Evolutionary conservation across 352 stramenopile genomes (phyloP), one percentile per base, ranked within the genome.

Genomic region (Globisporangium radiosum): DNA sequence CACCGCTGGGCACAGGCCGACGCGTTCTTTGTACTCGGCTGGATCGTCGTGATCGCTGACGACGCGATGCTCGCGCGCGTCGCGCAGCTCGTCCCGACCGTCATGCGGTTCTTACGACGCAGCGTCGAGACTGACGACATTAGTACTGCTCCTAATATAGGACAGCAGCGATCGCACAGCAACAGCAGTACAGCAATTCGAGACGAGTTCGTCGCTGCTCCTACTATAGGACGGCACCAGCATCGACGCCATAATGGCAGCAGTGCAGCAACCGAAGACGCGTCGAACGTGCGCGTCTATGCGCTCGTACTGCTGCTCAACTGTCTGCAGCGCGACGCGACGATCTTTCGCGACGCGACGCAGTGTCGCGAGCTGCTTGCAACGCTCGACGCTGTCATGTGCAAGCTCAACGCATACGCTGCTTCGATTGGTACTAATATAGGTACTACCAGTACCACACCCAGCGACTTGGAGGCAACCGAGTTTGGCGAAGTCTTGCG

Each of bases 1-100:
- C 88, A 90, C 59, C 73, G 85, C 63, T 92, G 81, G 81, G 73
- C 79, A 4, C 79, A 89, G 52, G 76, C 68, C n/a, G 81, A 92
- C 57, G 81, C 81, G 1, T 82, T 87, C 56, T 88, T 79, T 47
- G 79, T 92, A 39, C 66, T 92, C 10, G 81, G 81, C 7, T 92
- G 81, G 81, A 69, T 90, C 36, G 73, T 85, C 5, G 79, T 92
- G 17, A 80, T 92, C 52, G 78, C 71, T 13, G 79, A 88, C 43
- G 76, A 87, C 56, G 56, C 56, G 0, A 73, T 69, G 57, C 47
- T 91, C 49, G 47, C 43, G 36, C 36, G 64, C 5, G 70, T 85
- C 54, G 71, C 60, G 51, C 60, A 71, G 49, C 67, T 88, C 40
- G 43, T 88, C 1, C 70, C 69, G 19, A 66, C 68, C 2, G 76